Conservation (phyloP, 257 asterid genomes). For the Mitragyna speciosa region DNA sequence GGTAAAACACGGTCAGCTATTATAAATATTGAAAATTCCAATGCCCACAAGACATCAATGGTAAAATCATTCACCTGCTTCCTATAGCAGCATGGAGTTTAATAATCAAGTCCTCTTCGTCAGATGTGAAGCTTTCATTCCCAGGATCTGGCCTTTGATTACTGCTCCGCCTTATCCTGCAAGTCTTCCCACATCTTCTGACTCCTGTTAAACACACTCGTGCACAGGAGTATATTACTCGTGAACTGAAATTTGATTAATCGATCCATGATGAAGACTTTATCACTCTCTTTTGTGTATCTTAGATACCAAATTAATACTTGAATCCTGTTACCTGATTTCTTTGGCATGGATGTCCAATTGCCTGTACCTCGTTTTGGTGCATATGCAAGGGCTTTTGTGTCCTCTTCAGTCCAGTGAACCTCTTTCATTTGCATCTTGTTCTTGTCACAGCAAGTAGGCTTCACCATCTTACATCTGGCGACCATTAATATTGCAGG, state of each 20-base stretch:
- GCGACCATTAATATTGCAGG: not conserved
- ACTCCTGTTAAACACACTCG: conserved; percentile 32
- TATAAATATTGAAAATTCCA: not conserved
- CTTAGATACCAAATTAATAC: not conserved
- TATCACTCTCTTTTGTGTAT: not conserved
- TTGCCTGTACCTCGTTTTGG: conserved; percentile 47
- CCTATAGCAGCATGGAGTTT: conserved; percentile 87
- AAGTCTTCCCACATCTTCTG: conserved; percentile 56
- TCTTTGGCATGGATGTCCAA: conserved; percentile 51
- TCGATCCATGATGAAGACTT: not conserved
- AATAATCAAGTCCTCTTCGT: conserved; percentile 81
- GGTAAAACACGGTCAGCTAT: not conserved
- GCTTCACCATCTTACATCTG: conserved; percentile 47
- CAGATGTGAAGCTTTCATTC: conserved; percentile 61
- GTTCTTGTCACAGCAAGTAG: conserved; percentile 40
- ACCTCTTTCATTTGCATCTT: conserved; percentile 36
- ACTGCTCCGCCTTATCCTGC: conserved; percentile 45
- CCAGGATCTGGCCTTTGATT: conserved; percentile 38
- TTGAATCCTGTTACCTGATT: conserved; percentile 39
- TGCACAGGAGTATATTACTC: not conserved
- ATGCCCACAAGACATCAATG: not conserved
- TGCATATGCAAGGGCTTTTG: conserved; percentile 21
- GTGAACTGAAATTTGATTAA: not conserved
- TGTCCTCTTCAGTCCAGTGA: conserved; percentile 41
- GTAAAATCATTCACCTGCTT: conserved; percentile 56